Base-by-base conservation (phyloP, 352 stramenopile species). In the Saprolegnia diclina region DNA sequence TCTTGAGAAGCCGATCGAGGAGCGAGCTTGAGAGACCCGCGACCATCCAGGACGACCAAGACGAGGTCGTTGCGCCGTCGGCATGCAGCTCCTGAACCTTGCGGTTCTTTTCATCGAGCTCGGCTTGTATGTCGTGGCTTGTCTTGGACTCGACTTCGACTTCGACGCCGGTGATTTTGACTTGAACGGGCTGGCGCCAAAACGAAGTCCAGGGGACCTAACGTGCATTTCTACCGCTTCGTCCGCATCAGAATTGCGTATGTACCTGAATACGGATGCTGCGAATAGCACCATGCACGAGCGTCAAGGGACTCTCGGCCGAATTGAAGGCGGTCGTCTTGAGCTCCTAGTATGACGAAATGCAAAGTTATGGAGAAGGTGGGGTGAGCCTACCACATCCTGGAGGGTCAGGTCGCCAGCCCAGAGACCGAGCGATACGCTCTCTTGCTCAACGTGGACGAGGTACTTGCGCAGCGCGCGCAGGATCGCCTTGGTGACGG, bases 191-290 rank as follows among this genome's bases (percentile, higher is more conserved):
- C 11, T 54, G 2, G 13, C 38, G 29, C 63, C 63, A 69, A 61
- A 69, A 69, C 14, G 63, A 63, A 22, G 19, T 61, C 63, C 63
- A 69, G 6, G 63, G 63, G 11, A 69, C 63, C 63, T 69, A 67
- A 48, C 10, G 7, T 50, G 32, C 9, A 19, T 10, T 48, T 32
- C 18, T 4, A 18, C 2, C 18, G 21, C 24, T n/a, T 35, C 54
- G 21, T 7, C 53, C 53, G 22, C 16, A 18, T 11, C 22, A 64
- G 35, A 2, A 64, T 54, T 1, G 1, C 22, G 35, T 21, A 26
- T 26, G 19, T 62, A 69, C 63, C 35, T 69, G 45, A 29, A 69
- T 69, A 7, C 50, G 63, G n/a, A 61, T 69, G 14, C 19, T 16
- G 6, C 35, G 45, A n/a, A 69, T 61, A 19, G 16, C 53, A 7